Percentiles rank a stretch among this genome's conserved stretches.
Conservation (phyloP, 202 grass and related monocot species). For the Miscanthus sacchariflorus region DNA sequence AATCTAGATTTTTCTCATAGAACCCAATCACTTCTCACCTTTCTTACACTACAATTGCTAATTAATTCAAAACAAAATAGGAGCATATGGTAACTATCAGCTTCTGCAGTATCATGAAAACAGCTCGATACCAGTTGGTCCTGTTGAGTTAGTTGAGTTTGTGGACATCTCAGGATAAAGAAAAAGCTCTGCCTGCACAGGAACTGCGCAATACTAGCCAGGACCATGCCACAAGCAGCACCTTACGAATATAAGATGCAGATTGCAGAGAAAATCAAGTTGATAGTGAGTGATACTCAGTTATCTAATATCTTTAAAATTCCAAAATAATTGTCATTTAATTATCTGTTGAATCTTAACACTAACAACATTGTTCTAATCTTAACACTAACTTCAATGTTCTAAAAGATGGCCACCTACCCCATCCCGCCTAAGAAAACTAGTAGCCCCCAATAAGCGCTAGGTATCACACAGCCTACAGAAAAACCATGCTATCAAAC, state of each 20-base stretch:
- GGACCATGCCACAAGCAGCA: not conserved
- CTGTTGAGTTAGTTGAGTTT: not conserved
- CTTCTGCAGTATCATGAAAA: not conserved
- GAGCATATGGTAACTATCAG: not conserved
- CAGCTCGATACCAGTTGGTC: not conserved
- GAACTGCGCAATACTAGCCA: not conserved
- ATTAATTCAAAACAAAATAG: not conserved
- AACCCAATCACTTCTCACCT: not conserved
- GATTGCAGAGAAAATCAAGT: slow-evolving; percentile 20
- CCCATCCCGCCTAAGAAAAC: not conserved
- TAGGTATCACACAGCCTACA: not conserved
- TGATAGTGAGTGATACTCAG: not conserved
- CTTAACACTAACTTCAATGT: not conserved
- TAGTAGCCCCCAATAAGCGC: not conserved
- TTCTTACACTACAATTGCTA: not conserved
- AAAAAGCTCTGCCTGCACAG: not conserved
- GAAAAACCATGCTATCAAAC: not conserved
- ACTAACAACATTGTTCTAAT: not conserved
- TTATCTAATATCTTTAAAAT: not conserved
- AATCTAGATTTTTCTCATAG: not conserved
- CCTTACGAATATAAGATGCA: not conserved
- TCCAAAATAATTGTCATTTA: not conserved
- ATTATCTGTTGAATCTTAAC: not conserved
- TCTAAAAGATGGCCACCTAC: not conserved
- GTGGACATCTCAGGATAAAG: not conserved